A percentile compares a stretch with the other conserved stretches of the same genome.
phyloP scores from a whole-genome alignment of 2,329 filamentous ascomycete species.

The Pseudogymnoascus sp. region DNA sequence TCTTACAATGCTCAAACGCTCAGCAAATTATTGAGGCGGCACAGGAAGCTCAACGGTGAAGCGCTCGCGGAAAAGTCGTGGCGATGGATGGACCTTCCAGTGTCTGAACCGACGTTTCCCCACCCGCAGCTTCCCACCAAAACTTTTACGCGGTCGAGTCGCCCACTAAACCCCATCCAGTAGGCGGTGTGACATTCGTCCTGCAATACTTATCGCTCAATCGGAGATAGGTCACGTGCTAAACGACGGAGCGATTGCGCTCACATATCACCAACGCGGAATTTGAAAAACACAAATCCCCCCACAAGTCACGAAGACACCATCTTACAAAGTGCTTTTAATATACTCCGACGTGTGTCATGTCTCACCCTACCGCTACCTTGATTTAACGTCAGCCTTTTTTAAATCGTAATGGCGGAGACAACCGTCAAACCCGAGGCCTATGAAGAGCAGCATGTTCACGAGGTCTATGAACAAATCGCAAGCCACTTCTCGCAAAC shows the following conservation, averaged over 20 bases:
- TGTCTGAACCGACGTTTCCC: constrained; percentile 1
- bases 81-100: background rate
- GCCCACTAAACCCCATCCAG: background rate
- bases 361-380: background rate
- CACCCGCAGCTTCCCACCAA: constrained; percentile 3
- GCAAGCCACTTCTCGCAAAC: constrained; percentile 78
- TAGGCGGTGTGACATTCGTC: background rate
- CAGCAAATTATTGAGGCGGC: background rate
- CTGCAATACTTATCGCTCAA: constrained; percentile 5
- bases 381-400: background rate
- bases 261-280: constrained; percentile 6
- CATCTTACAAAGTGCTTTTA: background rate
- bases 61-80: constrained; percentile 2
- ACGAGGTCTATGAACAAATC: constrained; percentile 83
- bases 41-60: background rate
- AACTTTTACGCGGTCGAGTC: constrained; percentile 4
- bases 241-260: constrained; percentile 2
- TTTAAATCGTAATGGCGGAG: background rate
- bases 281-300: background rate
- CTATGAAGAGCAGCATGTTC: constrained; percentile 84
- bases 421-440: constrained; percentile 35
- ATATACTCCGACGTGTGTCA: background rate
- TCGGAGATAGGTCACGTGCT: background rate
- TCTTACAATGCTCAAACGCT: background rate
- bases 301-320: background rate